These are phyloP conservation scores for Jaenimonas drosophilae DNA, from an alignment of 208 protist genomes.

Conservation along the genomic window DNA sequence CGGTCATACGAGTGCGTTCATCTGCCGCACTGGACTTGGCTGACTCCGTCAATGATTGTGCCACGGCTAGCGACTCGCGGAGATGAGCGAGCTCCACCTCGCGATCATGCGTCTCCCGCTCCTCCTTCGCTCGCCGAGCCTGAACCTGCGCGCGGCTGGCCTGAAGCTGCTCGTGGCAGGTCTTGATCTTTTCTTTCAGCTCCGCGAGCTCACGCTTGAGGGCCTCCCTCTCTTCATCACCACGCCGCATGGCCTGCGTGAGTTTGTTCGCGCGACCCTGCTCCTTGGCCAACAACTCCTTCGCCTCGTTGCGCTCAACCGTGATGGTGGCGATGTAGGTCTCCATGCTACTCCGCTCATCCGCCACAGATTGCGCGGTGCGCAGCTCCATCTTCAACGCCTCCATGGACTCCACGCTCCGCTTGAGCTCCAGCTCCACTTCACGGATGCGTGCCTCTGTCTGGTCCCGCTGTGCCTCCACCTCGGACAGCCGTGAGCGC, in stretches of 20 bases:
- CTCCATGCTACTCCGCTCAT: too few relatives aligned
- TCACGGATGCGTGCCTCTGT: conserved; percentile 2
- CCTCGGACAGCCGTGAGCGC: background rate
- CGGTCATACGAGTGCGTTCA: too few relatives aligned
- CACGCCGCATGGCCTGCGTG: too few relatives aligned
- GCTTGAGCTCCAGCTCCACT: conserved; percentile 7
- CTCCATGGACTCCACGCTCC: conserved; percentile 5
- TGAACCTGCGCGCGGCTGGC: conserved; percentile 7
- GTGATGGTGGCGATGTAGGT: too few relatives aligned
- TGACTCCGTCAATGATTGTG: too few relatives aligned
- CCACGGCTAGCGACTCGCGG: conserved; percentile 6
- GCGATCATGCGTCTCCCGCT: background rate
- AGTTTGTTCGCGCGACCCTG: too few relatives aligned
- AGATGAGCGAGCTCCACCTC: conserved; percentile 7
- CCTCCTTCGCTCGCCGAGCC: conserved; percentile 6
- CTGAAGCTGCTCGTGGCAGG: conserved; percentile 20
- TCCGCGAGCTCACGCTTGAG: conserved; percentile 10
- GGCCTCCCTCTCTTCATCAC: conserved; percentile 9
- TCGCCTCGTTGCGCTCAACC: too few relatives aligned
- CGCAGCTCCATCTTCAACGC: background rate
- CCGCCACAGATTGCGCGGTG: background rate
- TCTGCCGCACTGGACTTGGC: too few relatives aligned
- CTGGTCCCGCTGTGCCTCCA: conserved; percentile 1
- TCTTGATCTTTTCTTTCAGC: conserved; percentile 13
- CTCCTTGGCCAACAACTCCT: conserved; percentile 6